Evolutionary conservation across 371 early-diverging fungal species (phyloP).

Genomic region (Apophysomyces ossiformis): DNA sequence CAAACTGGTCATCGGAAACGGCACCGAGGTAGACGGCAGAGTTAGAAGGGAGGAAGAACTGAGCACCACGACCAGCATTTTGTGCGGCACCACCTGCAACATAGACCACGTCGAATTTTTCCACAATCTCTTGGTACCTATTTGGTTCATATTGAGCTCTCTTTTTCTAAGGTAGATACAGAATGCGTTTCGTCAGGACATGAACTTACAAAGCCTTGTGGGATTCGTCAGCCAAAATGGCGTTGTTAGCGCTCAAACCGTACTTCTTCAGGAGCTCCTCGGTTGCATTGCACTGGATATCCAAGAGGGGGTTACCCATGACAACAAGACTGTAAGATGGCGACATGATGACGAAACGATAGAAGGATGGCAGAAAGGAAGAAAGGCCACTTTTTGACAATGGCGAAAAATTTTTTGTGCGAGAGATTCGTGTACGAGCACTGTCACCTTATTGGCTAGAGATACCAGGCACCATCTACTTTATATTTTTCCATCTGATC

Average conservation of each 20-base stretch:
- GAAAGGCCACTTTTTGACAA: not conserved
- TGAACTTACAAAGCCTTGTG: constrained; percentile 78
- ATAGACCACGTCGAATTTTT: constrained; percentile 74
- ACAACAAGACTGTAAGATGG: constrained; percentile 44
- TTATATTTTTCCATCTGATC: not conserved
- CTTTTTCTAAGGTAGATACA: not conserved
- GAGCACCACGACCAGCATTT: constrained; percentile 92
- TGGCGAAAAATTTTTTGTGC: not conserved
- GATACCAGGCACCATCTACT: not conserved
- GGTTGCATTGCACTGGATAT: constrained; percentile 87
- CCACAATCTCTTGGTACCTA: constrained; percentile 80
- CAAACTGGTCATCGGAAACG: constrained; percentile 87
- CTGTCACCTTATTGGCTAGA: not conserved
- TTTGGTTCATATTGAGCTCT: too few species aligned
- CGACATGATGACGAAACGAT: constrained; percentile 4
- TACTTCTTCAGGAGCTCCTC: constrained; percentile 79
- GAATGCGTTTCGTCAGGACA: not conserved
- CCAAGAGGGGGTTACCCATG: constrained; percentile 96
- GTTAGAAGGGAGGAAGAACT: constrained; percentile 86
- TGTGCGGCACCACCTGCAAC: constrained; percentile 97
- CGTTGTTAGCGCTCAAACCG: constrained; percentile 90
- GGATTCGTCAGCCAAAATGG: constrained; percentile 89
- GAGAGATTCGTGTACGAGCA: not conserved
- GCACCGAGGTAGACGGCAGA: constrained; percentile 91
- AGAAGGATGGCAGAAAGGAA: not conserved